Conservation (phyloP, 2,329 filamentous ascomycete species). For the Orbilia ellipsospora region DNA sequence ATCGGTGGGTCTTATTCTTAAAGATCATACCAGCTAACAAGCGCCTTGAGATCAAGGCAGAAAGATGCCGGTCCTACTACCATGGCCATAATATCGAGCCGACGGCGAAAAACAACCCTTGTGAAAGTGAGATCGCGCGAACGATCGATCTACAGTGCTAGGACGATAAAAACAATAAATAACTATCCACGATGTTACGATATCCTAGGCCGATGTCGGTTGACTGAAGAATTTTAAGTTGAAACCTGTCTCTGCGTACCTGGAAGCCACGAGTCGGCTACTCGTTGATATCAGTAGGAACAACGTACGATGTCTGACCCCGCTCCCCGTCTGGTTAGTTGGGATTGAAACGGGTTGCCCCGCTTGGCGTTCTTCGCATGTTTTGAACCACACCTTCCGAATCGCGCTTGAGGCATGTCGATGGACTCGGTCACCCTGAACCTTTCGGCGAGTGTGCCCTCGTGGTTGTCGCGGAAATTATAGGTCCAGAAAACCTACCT, state of each 20-base stretch:
- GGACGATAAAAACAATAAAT: too few species aligned
- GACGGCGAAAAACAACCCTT: neutral
- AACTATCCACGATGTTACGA: too few species aligned
- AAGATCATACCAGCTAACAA: too few species aligned
- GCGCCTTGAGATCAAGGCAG: too few species aligned
- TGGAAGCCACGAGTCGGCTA: neutral
- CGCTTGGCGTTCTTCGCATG: constrained; percentile 26
- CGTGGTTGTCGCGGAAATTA: constrained; percentile 34
- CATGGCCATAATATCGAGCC: too few species aligned
- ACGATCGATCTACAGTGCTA: too few species aligned
- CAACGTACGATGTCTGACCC: constrained; percentile 17
- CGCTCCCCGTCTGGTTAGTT: constrained; percentile 8
- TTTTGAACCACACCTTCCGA: constrained; percentile 39
- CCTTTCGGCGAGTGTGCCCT: constrained; percentile 3
- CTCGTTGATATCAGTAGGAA: constrained; percentile 16
- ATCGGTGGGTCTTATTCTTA: too few species aligned
- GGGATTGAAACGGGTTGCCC: constrained; percentile 16
- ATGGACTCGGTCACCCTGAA: constrained; percentile 14
- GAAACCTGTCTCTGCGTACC: too few species aligned
- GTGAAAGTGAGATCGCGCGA: too few species aligned
- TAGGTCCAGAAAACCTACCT: constrained; percentile 31
- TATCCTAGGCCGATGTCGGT: too few species aligned
- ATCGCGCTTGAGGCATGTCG: constrained; percentile 24
- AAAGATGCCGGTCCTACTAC: too few species aligned
- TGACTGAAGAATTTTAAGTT: too few species aligned